Conservation (phyloP, 352 stramenopile species). For the Globisporangium irregulare region DNA sequence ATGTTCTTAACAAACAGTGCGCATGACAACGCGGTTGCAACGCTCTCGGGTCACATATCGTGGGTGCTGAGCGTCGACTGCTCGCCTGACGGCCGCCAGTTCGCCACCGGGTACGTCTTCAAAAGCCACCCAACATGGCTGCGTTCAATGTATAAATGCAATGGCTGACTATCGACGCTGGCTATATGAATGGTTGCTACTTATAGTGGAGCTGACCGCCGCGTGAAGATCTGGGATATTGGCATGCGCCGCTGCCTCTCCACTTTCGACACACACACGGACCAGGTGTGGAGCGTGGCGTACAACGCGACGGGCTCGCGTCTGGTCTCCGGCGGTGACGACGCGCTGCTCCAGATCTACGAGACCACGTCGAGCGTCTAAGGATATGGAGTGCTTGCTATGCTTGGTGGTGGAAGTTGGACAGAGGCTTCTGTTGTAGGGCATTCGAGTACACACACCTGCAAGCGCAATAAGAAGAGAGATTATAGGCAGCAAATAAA, state of each 20-base stretch:
- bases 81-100: slow-evolving; percentile 79
- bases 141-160: neutral
- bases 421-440: neutral
- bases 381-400: neutral
- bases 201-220: slow-evolving; percentile 74
- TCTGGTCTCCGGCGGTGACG: slow-evolving; percentile 87
- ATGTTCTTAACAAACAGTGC: slow-evolving; percentile 24
- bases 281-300: slow-evolving; percentile 91
- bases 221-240: slow-evolving; percentile 93
- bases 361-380: slow-evolving; percentile 61
- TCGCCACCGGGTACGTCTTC: slow-evolving; percentile 69
- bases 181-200: neutral
- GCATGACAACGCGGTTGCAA: slow-evolving; percentile 75
- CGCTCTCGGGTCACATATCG: slow-evolving; percentile 86
- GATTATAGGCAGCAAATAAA: too few species aligned
- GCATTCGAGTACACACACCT: neutral
- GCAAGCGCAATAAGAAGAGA: too few species aligned
- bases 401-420: too few species aligned
- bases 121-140: neutral
- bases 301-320: slow-evolving; percentile 85
- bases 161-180: neutral
- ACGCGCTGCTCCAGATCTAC: slow-evolving; percentile 88
- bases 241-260: slow-evolving; percentile 84
- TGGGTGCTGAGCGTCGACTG: slow-evolving; percentile 87
- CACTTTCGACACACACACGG: slow-evolving; percentile 88